Percentiles rank a stretch among this genome's conserved stretches.
These are phyloP conservation scores for Paxillus involutus DNA, from an alignment of 768 basidiomycete species.

Conservation along the genomic window DNA sequence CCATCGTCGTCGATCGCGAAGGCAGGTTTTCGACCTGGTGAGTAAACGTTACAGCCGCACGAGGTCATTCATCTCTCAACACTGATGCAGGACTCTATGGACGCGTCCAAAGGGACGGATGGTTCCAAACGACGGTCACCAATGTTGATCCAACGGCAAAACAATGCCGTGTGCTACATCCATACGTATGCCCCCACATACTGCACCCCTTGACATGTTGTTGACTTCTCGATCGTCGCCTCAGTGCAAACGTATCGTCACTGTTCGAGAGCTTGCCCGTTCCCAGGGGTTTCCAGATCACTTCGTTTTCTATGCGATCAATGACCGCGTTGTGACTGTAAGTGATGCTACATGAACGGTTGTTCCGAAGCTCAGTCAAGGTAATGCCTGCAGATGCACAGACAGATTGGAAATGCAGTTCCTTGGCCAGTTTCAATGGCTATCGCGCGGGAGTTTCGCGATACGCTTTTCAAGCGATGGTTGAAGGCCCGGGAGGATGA, in stretches of 20 bases:
- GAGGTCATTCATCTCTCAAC: background rate
- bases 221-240: background rate
- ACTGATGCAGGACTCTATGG: constrained; percentile 50
- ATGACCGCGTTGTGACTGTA: constrained; percentile 60
- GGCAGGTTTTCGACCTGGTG: constrained; percentile 52
- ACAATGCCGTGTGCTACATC: constrained; percentile 68
- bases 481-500: constrained; percentile 33
- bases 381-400: constrained; percentile 56
- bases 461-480: constrained; percentile 56
- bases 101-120: constrained; percentile 52
- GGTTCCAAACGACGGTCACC: constrained; percentile 75
- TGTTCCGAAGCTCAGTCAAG: background rate
- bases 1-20: constrained; percentile 58
- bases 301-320: constrained; percentile 58
- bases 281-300: constrained; percentile 82
- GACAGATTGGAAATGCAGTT: constrained; percentile 82
- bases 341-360: constrained; percentile 21
- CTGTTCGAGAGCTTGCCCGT: constrained; percentile 74
- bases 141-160: constrained; percentile 81
- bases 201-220: background rate
- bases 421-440: constrained; percentile 65
- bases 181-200: constrained; percentile 45
- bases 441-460: constrained; percentile 60
- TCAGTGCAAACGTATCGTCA: constrained; percentile 69
- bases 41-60: background rate